Evolutionary conservation across 1,139 yeast species (phyloP), one percentile per base, ranked within the genome.

Genomic region (Petasospora fabianii): DNA sequence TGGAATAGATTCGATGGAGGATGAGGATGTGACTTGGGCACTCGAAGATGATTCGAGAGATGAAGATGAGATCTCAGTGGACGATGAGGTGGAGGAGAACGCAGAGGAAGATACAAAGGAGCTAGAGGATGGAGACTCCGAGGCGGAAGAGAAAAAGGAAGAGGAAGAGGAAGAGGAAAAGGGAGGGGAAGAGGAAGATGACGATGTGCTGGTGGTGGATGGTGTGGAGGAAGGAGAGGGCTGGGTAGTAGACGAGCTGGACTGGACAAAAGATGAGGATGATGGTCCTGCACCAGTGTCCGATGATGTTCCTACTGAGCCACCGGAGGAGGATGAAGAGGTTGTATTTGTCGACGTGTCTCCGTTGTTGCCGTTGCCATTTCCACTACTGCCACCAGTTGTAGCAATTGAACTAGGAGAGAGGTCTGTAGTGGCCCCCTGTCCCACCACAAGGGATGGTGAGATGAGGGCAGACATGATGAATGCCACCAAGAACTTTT

Each of bases 161-260:
- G 40, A 18, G 15, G 37, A 14, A 13, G 40, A 36, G 17, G 27
- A 5, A 22, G 13, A 11, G 26, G 26, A 22, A 5, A 13, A 22
- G 5, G 26, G 5, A 6, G n/a, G n/a, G 5, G 26, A n/a, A 20
- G 37, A 26, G 22, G 38, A 24, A 3, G 42, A 30, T 4, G 41
- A 9, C 15, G 40, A 19, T 8, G 43, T 18, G 11, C 42, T 13
- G 7, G 38, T 16, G 12, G 41, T 7, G 3, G 44, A 14, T 14
- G 41, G 13, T 3, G 35, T 26, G n/a, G 37, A 16, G 14, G 31
- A 16, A 10, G 14, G 14, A 15, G 36, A 13, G 18, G 33, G 11
- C 11, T 32, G n/a, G 14, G 30, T 12, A 3, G 24, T 4, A 11
- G 36, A 37, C 6, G 35, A 14, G 5, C 42, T 11, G 15, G 47